A percentile compares a stretch with the other conserved stretches of the same genome.
phyloP scores from a whole-genome alignment of 331 rosid genomes.

The Malus hybrid region DNA sequence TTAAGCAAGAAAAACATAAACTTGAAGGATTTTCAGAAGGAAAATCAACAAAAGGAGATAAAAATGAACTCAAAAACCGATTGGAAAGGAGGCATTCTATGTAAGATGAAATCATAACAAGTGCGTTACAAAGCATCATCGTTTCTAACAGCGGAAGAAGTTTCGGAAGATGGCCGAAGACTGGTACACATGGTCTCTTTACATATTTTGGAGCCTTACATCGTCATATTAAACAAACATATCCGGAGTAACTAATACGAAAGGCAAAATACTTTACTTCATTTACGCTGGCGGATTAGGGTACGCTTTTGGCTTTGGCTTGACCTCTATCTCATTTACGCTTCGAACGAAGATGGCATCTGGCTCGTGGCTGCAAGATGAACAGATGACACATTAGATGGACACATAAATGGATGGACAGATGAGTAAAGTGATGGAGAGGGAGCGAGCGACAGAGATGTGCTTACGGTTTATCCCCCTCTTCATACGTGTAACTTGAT shows the following conservation, averaged over 20 bases:
- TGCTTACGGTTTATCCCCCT: constrained; percentile 77
- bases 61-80: not conserved
- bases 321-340: constrained; percentile 93
- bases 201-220: not conserved
- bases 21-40: not conserved
- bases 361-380: constrained; percentile 58
- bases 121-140: not conserved
- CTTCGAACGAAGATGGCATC: constrained; percentile 83
- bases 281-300: constrained; percentile 59
- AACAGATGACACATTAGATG: not conserved
- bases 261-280: not conserved
- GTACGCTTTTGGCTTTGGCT: constrained; percentile 97
- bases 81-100: not conserved
- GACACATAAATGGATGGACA: not conserved
- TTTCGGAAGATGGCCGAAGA: not conserved
- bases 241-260: not conserved
- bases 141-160: not conserved
- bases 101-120: not conserved
- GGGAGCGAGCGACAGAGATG: not conserved
- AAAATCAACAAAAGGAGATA: not conserved
- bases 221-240: not conserved
- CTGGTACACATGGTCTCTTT: not conserved
- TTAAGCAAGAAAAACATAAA: too few relatives aligned
- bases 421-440: not conserved
- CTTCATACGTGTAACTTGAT: constrained; percentile 95